A percentile compares a stretch with the other conserved stretches of the same genome.
These are phyloP conservation scores for Aureobasidium subglaciale DNA, from an alignment of 2,329 filamentous ascomycete genomes.

Conservation along the genomic window DNA sequence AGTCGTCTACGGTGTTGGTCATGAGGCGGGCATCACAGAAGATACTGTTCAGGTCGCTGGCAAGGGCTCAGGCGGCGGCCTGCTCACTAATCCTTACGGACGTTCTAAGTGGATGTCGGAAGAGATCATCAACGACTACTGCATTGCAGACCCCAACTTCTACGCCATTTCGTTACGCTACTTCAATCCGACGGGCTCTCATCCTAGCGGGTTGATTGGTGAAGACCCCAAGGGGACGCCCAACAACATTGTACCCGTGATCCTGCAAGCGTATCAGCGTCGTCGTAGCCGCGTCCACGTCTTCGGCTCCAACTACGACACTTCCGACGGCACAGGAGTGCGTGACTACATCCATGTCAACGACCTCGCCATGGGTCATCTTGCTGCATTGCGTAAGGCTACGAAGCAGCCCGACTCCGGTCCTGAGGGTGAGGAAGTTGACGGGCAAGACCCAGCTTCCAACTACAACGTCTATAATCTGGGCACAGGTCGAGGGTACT, in stretches of 20 bases:
- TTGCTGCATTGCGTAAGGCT: slow-evolving; percentile 47
- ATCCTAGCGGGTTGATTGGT: slow-evolving; percentile 55
- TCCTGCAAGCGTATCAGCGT: slow-evolving; percentile 25
- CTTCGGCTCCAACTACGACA: slow-evolving; percentile 60
- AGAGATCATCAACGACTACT: slow-evolving; percentile 57
- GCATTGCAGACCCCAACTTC: slow-evolving; percentile 54
- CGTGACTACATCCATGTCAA: slow-evolving; percentile 63
- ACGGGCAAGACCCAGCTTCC: slow-evolving; percentile 9
- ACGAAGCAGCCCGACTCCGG: slow-evolving; percentile 24
- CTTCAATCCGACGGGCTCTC: slow-evolving; percentile 62
- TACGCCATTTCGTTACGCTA: slow-evolving; percentile 58
- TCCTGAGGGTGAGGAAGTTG: background rate
- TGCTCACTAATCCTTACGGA: slow-evolving; percentile 59
- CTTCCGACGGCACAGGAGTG: slow-evolving; percentile 57
- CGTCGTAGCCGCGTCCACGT: slow-evolving; percentile 49
- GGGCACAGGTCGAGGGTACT: slow-evolving; percentile 36
- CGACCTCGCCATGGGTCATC: slow-evolving; percentile 57
- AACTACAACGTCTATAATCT: slow-evolving; percentile 30
- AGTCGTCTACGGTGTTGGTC: slow-evolving; percentile 52
- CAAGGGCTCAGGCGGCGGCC: slow-evolving; percentile 39
- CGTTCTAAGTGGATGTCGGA: slow-evolving; percentile 63
- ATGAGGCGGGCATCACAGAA: slow-evolving; percentile 10
- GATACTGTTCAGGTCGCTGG: slow-evolving; percentile 18
- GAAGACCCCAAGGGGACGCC: slow-evolving; percentile 57
- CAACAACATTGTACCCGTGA: slow-evolving; percentile 58